Conservation (phyloP, 1,139 yeast species). For the Candida neerlandica region DNA sequence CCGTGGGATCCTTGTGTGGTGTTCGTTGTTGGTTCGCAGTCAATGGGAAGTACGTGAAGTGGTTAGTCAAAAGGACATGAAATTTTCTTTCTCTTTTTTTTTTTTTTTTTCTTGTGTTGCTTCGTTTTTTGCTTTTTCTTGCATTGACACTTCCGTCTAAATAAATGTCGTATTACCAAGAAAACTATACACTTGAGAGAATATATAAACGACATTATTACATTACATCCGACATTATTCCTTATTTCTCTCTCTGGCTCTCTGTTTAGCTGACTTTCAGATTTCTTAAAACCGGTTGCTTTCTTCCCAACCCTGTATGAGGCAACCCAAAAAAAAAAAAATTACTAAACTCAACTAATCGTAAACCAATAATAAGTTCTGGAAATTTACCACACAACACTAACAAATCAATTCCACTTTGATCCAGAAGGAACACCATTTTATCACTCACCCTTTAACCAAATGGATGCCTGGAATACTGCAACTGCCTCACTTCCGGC, state of each 20-base stretch:
- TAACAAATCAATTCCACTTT: not conserved
- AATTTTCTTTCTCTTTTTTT: not conserved
- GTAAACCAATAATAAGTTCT: not conserved
- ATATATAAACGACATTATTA: not conserved
- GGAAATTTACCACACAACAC: no score
- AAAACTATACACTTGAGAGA: not conserved
- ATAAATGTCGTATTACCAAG: not conserved
- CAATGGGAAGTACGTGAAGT: not conserved
- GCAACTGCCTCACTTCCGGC: conserved; percentile 10
- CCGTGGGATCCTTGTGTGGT: not conserved
- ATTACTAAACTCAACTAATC: not conserved
- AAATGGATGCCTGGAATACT: conserved; percentile 23
- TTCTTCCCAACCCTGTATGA: no score
- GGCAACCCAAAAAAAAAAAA: not conserved
- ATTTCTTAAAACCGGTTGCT: not conserved
- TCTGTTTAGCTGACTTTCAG: not conserved
- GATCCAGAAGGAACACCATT: not conserved
- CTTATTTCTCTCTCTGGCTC: no score
- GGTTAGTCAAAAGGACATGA: not conserved
- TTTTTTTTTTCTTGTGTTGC: not conserved
- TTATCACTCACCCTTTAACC: not conserved
- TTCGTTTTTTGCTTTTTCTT: not conserved
- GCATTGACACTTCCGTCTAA: not conserved
- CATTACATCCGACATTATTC: not conserved
- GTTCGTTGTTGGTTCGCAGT: not conserved